Conservation (phyloP, 441 rosid genomes). For the Erysimum cheiri region DNA sequence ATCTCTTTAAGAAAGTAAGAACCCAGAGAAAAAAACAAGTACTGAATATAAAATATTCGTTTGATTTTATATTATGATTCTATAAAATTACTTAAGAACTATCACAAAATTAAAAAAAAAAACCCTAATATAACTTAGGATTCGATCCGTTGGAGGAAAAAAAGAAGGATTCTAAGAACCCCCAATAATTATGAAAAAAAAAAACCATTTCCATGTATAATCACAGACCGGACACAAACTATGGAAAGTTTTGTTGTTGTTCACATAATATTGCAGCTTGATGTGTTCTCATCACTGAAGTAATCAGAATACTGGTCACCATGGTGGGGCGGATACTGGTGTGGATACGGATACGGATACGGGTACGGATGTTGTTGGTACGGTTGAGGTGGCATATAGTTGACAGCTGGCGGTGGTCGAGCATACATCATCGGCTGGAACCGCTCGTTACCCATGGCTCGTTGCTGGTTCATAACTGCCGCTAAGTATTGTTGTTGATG, state of each 20-base stretch:
- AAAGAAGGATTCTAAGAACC: constrained; percentile 41
- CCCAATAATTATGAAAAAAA: constrained; percentile 33
- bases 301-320: constrained; percentile 62
- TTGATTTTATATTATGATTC: constrained; percentile 48
- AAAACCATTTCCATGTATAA: constrained; percentile 60
- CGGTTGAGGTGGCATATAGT: constrained; percentile 71
- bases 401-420: constrained; percentile 81
- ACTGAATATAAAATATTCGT: constrained; percentile 36
- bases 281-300: constrained; percentile 89
- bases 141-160: constrained; percentile 24
- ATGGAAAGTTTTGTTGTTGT: constrained; percentile 38
- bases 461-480: constrained; percentile 82
- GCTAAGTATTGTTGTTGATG: constrained; percentile 67
- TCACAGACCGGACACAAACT: constrained; percentile 54
- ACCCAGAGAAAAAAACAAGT: constrained; percentile 31
- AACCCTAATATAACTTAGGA: constrained; percentile 54
- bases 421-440: constrained; percentile 96
- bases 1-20: constrained; percentile 37
- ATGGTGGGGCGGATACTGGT: constrained; percentile 36
- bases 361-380: constrained; percentile 53
- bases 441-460: constrained; percentile 77
- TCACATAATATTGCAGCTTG: constrained; percentile 90
- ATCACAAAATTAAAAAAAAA: constrained; percentile 42
- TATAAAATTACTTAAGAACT: constrained; percentile 43
- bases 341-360: constrained; percentile 41